These are phyloP conservation scores for Avena atlantica DNA, from an alignment of 176 grass and related monocot species.

Conservation along the genomic window DNA sequence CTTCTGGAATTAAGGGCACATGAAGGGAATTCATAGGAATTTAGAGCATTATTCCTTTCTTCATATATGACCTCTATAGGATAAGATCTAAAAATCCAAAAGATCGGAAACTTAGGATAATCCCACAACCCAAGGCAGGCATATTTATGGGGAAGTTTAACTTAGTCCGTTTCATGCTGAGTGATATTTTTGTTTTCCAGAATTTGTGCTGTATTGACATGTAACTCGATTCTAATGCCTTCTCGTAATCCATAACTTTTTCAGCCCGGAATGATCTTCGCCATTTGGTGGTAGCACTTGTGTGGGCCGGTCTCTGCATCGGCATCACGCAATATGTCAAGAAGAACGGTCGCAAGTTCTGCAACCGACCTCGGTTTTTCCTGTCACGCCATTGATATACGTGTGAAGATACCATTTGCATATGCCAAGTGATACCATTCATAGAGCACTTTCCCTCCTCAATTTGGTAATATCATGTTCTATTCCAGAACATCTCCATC, in stretches of 20 bases:
- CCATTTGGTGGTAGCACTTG: slow-evolving; percentile 64
- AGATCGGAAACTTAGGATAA: no score
- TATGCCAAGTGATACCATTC: no score
- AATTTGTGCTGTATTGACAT: background rate
- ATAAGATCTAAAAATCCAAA: no score
- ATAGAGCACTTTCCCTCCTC: background rate
- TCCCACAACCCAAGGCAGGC: no score
- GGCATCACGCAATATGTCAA: slow-evolving; percentile 63
- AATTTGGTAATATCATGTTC: background rate
- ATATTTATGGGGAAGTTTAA: no score
- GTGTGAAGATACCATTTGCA: background rate
- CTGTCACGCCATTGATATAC: slow-evolving; percentile 51
- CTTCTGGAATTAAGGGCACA: no score
- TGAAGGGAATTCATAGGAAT: no score
- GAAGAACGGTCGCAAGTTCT: slow-evolving; percentile 73
- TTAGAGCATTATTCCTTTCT: no score
- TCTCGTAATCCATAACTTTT: background rate
- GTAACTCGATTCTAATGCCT: background rate
- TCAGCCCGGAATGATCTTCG: slow-evolving; percentile 65
- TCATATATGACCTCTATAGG: no score
- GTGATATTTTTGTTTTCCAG: no score
- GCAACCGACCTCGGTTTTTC: slow-evolving; percentile 76
- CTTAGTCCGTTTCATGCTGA: no score
- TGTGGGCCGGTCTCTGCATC: slow-evolving; percentile 69
- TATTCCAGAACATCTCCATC: background rate